phyloP scores from a whole-genome alignment of 139 green algal species.

The Chlamydomonas sphaeroides region DNA sequence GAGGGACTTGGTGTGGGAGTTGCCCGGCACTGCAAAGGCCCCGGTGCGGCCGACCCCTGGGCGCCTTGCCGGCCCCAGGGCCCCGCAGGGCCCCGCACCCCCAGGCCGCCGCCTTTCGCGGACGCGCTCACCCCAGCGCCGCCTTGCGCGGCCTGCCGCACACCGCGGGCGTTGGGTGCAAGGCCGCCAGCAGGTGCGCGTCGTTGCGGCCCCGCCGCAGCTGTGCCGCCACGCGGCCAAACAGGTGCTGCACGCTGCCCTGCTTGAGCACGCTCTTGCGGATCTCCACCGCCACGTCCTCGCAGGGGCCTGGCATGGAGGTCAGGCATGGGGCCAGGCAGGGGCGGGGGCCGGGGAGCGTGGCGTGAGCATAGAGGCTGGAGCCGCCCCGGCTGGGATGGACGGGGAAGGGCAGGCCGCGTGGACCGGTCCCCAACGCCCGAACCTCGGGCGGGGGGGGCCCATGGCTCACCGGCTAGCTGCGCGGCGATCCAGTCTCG shows the following conservation, averaged over 20 bases:
- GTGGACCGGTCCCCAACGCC: too few species aligned
- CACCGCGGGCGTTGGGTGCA: slow-evolving; percentile 94
- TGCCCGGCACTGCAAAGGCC: too few species aligned
- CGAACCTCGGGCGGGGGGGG: too few species aligned
- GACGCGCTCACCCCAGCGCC: slow-evolving; percentile 50
- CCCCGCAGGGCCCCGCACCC: too few species aligned
- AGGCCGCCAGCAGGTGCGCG: slow-evolving; percentile 74
- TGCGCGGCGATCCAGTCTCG: slow-evolving; percentile 82
- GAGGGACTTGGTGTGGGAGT: neutral
- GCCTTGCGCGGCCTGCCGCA: slow-evolving; percentile 78
- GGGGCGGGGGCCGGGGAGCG: too few species aligned
- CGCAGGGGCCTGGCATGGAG: slow-evolving; percentile 41
- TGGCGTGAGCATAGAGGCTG: too few species aligned
- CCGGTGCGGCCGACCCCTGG: too few species aligned
- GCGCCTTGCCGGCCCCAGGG: too few species aligned
- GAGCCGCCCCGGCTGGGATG: too few species aligned
- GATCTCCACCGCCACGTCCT: slow-evolving; percentile 79
- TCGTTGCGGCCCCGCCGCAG: slow-evolving; percentile 75
- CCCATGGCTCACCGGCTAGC: slow-evolving; percentile 42
- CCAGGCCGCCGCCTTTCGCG: too few species aligned
- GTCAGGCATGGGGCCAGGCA: neutral
- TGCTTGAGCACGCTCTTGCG: slow-evolving; percentile 92
- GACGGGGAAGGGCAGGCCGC: neutral
- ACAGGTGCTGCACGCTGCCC: slow-evolving; percentile 94
- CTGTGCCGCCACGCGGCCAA: slow-evolving; percentile 81